A percentile compares a stretch with the other conserved stretches of the same genome.
Conservation (phyloP, 2,329 filamentous ascomycete genomes). For the Orbilia javanica region DNA sequence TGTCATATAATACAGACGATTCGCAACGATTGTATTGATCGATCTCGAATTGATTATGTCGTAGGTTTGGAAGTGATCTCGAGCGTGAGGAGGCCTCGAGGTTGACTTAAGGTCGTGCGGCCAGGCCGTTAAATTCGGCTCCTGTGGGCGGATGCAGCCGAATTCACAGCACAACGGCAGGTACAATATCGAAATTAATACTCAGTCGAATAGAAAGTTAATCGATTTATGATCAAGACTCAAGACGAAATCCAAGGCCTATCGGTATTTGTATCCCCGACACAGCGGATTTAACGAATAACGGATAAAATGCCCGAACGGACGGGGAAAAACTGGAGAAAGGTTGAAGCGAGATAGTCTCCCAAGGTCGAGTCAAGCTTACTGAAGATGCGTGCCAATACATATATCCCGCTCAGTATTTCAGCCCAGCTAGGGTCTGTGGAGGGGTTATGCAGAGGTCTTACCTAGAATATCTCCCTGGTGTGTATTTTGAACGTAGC, state of each 20-base stretch:
- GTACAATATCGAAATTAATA: background rate
- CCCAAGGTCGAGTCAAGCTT: slow-evolving; percentile 8
- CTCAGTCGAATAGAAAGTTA: background rate
- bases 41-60: slow-evolving; percentile 1
- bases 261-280: background rate
- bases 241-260: background rate
- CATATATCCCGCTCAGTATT: slow-evolving; percentile 2
- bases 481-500: slow-evolving; percentile 8
- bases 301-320: background rate
- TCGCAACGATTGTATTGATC: background rate
- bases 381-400: slow-evolving; percentile 1
- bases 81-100: background rate
- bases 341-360: slow-evolving; percentile 20
- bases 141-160: background rate
- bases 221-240: too few species aligned
- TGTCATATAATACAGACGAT: too few species aligned
- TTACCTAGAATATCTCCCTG: slow-evolving; percentile 1
- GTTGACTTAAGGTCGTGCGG: slow-evolving; percentile 12
- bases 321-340: background rate
- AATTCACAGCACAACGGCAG: background rate
- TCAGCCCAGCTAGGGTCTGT: slow-evolving; percentile 25
- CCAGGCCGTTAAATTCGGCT: background rate
- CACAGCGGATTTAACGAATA: slow-evolving; percentile 4
- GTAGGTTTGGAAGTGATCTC: background rate
- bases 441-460: slow-evolving; percentile 39